Evolutionary conservation across 352 stramenopile species (phyloP), one percentile per base, ranked within the genome.

Genomic region (Phytophthora foliorum): DNA sequence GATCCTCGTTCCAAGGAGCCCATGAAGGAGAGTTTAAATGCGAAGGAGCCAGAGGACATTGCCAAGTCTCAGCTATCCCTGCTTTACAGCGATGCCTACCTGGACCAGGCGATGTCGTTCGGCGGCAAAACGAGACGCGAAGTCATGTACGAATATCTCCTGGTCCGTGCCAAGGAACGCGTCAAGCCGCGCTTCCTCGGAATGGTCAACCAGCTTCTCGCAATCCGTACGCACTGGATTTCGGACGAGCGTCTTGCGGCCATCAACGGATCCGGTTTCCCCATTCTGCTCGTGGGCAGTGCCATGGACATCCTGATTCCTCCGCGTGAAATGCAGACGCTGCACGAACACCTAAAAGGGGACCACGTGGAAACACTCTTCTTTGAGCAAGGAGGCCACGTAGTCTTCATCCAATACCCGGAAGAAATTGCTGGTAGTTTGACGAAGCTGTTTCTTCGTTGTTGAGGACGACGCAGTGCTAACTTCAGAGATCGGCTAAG

Each of bases 231-330:
- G 8, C 80, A 88, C 44, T 80, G 66, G 53, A 48, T 88, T 42
- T 82, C 72, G 27, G 72, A 82, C 34, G 77, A 83, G 25, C 72
- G 80, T 0, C 72, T 88, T 19, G 67, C 44, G 2, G 41, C 45
- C 6, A 82, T 88, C 48, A 74, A 69, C 32, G 57, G 68, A 14
- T 50, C 42, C 7, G 77, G 75, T 0, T 88, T 84, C 52, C 80
- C 77, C 0, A 72, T 88, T 31, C 59, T 84, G 11, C 64, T 88
- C 21, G 41, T 88, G 22, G 77, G 80, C 4, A 62, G 69, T 21
- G 63, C 59, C 0, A 49, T 80, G 27, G 80, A 88, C 44, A 73
- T 78, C 27, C 55, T 85, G 21, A 84, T 88, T 3, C 74, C 73
- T 5, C 67, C 67, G 0, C 45, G 59, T 13, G 75, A 88, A 44